Conservation (phyloP, 2,329 filamentous ascomycete species). For the Aquanectria penicillioides region DNA sequence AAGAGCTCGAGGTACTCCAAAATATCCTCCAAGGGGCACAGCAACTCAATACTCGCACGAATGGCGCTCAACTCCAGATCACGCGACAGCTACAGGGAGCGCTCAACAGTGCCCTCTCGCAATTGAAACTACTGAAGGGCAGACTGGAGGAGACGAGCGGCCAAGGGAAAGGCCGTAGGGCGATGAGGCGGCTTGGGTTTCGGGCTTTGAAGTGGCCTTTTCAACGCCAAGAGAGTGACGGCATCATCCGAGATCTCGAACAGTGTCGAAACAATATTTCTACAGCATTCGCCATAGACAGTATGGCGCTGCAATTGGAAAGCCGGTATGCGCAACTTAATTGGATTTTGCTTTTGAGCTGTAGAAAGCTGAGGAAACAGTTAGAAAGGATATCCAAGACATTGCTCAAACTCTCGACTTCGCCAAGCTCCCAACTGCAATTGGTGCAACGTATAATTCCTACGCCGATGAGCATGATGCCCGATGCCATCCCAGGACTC, state of each 20-base stretch:
- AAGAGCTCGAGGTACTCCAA: not conserved
- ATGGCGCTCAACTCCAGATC: not conserved
- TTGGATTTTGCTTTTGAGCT: no score
- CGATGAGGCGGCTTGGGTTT: not conserved
- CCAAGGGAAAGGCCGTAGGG: not conserved
- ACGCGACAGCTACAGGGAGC: not conserved
- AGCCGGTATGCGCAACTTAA: no score
- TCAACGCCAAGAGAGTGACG: slow-evolving; percentile 21
- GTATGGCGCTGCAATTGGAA: not conserved
- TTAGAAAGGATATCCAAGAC: no score
- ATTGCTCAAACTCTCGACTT: no score
- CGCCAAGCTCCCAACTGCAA: no score
- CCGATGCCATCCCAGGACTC: slow-evolving; percentile 44
- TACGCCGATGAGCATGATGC: slow-evolving; percentile 43
- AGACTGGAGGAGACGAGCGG: not conserved
- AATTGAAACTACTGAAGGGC: not conserved
- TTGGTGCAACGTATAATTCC: slow-evolving; percentile 46
- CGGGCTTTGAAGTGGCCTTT: not conserved
- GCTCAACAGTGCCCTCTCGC: not conserved
- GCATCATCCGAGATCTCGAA: slow-evolving; percentile 39
- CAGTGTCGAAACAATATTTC: slow-evolving; percentile 21
- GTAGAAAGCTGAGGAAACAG: no score
- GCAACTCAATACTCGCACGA: not conserved
- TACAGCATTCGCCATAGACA: not conserved
- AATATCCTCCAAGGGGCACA: not conserved